Base-by-base conservation (phyloP, 2,329 filamentous ascomycete genomes). In the Penicillium sp. region DNA sequence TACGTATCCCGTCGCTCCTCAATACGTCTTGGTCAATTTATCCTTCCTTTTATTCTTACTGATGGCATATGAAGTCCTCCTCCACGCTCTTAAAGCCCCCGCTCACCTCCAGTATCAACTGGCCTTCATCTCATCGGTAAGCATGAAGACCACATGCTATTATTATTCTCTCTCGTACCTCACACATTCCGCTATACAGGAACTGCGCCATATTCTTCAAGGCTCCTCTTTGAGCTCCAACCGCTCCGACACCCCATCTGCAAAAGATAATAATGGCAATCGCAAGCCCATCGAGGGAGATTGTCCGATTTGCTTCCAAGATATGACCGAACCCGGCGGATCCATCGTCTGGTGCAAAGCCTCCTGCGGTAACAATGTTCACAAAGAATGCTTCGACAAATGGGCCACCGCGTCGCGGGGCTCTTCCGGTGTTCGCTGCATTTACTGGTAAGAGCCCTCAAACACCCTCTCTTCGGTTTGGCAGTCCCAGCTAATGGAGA, bases 341-440 rank as follows among this genome's bases (percentile, higher is more conserved):
- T 71, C 78, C 4, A 75, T 79, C 6, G 68, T 83, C 8, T 87
- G 82, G 76, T 87, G 84, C 68, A 80, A 80, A 61, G 78, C 78
- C 0, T 75, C 79, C 2, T 87, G 84, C 58, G 84, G 84, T 15
- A 85, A 86, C 67, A 86, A 86, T 59, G 70, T 85, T n/a, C 83
- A 85, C 64, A 77, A 78, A 52, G 61, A 66, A 1, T 85, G 83
- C 58, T 84, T 85, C 64, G 67, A 79, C 48, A 73, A 78, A 53
- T 85, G 83, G 83, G 71, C 69, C 9, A 64, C 66, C 10, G 72
- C 66, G 10, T 64, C 69, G 27, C 61, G 61, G 1, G 55, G 17
- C 5, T 4, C 62, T 1, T 63, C 61, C 17, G 63, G 67, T 18
- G 69, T 78, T 9, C 62, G 68, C 36, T 79, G 77, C 49, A 73